Base-by-base conservation (phyloP, 306 rosid genomes). In the Crataegus laevigata region DNA sequence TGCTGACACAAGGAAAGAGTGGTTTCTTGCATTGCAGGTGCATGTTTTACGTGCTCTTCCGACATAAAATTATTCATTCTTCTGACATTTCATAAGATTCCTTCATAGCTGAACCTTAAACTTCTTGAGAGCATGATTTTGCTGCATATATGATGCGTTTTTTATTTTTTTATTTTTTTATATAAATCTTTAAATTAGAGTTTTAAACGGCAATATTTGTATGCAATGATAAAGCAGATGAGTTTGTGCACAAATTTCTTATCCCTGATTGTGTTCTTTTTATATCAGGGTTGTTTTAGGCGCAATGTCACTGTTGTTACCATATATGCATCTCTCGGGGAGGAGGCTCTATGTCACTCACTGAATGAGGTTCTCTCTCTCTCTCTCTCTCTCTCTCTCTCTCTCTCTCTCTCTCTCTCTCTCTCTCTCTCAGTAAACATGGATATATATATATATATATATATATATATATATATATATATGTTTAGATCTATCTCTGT, bases 11-110 rank as follows among this genome's bases (percentile, higher is more conserved):
- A 84, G 98, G 79, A 93, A 88, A 34, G 96, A 91, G 63, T 96
- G 99, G 99, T 88, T 96, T 73, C 81, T 96, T 75, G 98, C 99
- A 42, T 78, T 96, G 68, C 99, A 96, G 99, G 99, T 94, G 64
- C 67, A 70, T 78, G 69, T 82, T 69, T 74, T 5, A 57, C 65
- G 45, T 25, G 24, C 42, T 69, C 43, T 52, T 66, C 45, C 63
- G 42, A 24, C 50, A 74, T 32, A 14, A 68, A 18, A 14, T 75
- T 69, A 54, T 14, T 69, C 57, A 45, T 71, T 65, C 58, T 62
- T 51, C 77, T 45, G 51, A 52, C 71, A 24, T 36, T 24, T 5
- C 11, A 34, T 80, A 57, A 30, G 71, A 18, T 24, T 15, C 24
- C 0, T 12, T 17, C 22, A 36, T 21, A 42, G 15, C 47, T 29